Evolutionary conservation across 2,329 filamentous ascomycete species (phyloP).

Genomic region (Diplodia seriata): DNA sequence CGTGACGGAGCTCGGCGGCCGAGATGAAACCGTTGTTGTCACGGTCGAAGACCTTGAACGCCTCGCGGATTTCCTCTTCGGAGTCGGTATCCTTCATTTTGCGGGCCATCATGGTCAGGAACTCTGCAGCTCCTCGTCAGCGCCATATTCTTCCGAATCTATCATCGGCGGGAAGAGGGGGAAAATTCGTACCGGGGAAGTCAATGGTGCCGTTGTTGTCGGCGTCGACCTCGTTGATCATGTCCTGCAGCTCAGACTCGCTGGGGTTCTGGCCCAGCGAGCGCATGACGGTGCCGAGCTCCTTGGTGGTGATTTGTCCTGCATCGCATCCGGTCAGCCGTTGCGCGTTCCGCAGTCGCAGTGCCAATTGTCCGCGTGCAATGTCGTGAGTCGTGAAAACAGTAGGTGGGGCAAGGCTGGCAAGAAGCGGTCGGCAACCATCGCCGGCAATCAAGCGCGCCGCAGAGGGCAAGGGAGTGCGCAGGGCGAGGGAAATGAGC

Average conservation of each 20-base stretch:
- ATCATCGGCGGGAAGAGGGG: not conserved
- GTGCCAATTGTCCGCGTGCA: slow-evolving; percentile 27
- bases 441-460: slow-evolving; percentile 1
- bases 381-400: slow-evolving; percentile 23
- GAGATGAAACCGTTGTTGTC: slow-evolving; percentile 71
- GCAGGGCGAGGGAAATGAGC: slow-evolving; percentile 3
- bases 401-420: slow-evolving; percentile 27
- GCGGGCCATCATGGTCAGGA: slow-evolving; percentile 70
- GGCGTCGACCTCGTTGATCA: slow-evolving; percentile 71
- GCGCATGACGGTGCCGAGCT: slow-evolving; percentile 69
- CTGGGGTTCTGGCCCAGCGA: slow-evolving; percentile 69
- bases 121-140: slow-evolving; percentile 54
- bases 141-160: not conserved
- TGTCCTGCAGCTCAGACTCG: slow-evolving; percentile 68
- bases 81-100: slow-evolving; percentile 68
- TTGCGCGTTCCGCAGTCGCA: slow-evolving; percentile 6
- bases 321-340: slow-evolving; percentile 33
- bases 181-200: slow-evolving; percentile 59
- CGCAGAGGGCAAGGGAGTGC: slow-evolving; percentile 3
- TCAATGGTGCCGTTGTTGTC: slow-evolving; percentile 71
- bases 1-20: slow-evolving; percentile 65
- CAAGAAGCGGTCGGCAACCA: slow-evolving; percentile 22
- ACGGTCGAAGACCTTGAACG: slow-evolving; percentile 71
- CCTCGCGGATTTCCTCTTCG: slow-evolving; percentile 69
- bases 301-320: slow-evolving; percentile 70